phyloP scores from a whole-genome alignment of 176 grass and related monocot species.

The Oryza australiensis region DNA sequence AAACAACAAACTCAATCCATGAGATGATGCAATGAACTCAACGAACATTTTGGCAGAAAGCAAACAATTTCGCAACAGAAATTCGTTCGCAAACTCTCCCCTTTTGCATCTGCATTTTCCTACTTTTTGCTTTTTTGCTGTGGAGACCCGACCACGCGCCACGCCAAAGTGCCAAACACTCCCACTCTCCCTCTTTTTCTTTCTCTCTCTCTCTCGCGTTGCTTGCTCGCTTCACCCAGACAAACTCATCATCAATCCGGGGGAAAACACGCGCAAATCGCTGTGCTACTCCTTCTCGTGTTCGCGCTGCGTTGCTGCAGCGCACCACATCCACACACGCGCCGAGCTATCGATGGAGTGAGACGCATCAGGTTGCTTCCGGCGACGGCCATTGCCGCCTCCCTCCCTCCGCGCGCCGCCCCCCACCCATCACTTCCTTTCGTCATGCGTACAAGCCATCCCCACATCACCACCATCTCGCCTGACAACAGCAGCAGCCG shows the following conservation, averaged over 20 bases:
- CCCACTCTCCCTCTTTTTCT: not conserved
- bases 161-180: slow-evolving; percentile 8
- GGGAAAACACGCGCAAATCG: slow-evolving; percentile 35
- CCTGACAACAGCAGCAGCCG: slow-evolving; percentile 30
- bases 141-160: slow-evolving; percentile 26
- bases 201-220: not conserved
- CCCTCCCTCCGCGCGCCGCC: slow-evolving; percentile 20
- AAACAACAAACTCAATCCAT: not conserved
- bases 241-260: slow-evolving; percentile 2
- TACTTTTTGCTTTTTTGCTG: not conserved
- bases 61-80: slow-evolving; percentile 6
- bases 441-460: slow-evolving; percentile 92
- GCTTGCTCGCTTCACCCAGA: slow-evolving; percentile 21
- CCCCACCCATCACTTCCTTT: not conserved
- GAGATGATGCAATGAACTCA: not conserved
- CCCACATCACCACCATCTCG: slow-evolving; percentile 27
- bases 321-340: slow-evolving; percentile 36
- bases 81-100: not conserved
- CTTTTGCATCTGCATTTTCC: not conserved
- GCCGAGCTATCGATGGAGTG: slow-evolving; percentile 49
- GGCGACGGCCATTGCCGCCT: slow-evolving; percentile 50
- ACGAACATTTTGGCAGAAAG: not conserved
- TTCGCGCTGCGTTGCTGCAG: slow-evolving; percentile 27
- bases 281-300: slow-evolving; percentile 12
- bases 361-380: slow-evolving; percentile 84